Percentiles rank a stretch among this genome's conserved stretches.
Evolutionary conservation across 805 yeast species (phyloP).

Genomic region (Osmozyma mogii): DNA sequence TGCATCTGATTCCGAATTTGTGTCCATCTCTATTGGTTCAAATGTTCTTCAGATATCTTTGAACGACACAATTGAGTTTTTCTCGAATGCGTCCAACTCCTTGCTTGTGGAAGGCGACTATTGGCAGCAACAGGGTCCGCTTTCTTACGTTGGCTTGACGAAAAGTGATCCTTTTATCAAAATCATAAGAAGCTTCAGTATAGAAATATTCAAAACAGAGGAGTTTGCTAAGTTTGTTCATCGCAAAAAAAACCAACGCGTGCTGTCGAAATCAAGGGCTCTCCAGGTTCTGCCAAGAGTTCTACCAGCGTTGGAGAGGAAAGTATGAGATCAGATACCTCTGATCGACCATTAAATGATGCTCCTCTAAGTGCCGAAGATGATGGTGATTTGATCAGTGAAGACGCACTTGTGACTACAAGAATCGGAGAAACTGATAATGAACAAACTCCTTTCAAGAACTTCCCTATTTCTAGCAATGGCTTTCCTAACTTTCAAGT

Average conservation of each 20-base stretch:
- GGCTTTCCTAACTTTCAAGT: conserved; percentile 17
- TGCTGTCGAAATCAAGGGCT: background rate
- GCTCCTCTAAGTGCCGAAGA: conserved; percentile 1
- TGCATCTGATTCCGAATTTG: conserved; percentile 7
- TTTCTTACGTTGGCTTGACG: conserved; percentile 33
- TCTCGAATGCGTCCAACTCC: conserved; percentile 27
- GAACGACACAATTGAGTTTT: conserved; percentile 25
- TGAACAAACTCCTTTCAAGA: background rate
- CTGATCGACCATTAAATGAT: background rate
- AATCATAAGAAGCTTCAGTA: conserved; percentile 27
- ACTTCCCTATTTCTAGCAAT: conserved; percentile 6
- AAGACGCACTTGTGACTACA: conserved; percentile 23
- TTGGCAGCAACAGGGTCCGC: conserved; percentile 34
- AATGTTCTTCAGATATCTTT: conserved; percentile 24
- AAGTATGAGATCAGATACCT: conserved; percentile 3
- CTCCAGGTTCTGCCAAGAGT: background rate
- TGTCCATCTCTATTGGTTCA: conserved; percentile 29
- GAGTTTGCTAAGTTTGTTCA: conserved; percentile 24
- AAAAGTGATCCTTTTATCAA: conserved; percentile 34
- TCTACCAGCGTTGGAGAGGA: conserved; percentile 6
- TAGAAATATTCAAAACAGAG: conserved; percentile 25
- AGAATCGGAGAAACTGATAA: conserved; percentile 12
- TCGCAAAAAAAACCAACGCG: conserved; percentile 6
- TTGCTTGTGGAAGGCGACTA: conserved; percentile 28
- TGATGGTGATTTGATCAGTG: conserved; percentile 15